Evolutionary conservation across 2,329 filamentous ascomycete species (phyloP), one percentile per base, ranked within the genome.

Genomic region (Penicillium sp.): DNA sequence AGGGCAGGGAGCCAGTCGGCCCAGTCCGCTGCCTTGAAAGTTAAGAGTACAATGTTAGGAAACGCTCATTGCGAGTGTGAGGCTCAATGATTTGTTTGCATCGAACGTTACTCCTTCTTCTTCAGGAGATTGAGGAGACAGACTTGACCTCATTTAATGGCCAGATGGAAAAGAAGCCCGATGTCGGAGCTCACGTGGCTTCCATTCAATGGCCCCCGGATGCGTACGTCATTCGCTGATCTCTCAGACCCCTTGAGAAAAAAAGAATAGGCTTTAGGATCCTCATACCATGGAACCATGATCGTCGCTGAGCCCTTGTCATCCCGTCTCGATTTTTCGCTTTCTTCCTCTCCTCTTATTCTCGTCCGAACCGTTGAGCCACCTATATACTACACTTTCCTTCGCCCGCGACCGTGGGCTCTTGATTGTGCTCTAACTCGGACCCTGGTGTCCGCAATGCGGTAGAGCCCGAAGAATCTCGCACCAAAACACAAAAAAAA

Each of bases 201-300:
- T 31, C 18, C 12, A 13, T 22, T 5, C 19, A 22, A 22, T 22
- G n/a, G n/a, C n/a, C n/a, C n/a, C 19, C 19, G 5, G n/a, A n/a
- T n/a, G n/a, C n/a, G 19, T 18, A 53, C 56, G 56, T 56, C 51
- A 56, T 49, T 49, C 5, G 47, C 39, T 39, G 41, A 18, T 39
- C 38, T 35, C 34, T 49, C 30, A 27, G 41, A 10, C 49, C 57
- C 56, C 49, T 46, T 51, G 4, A 8, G 41, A 40, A 40, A 33
- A 29, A 25, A 22, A 37, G 43, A 39, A 44, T 47, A 44, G 40
- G 39, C 44, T 36, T 51, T 52, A 22, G 50, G 38, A 41, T 35
- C 52, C 53, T 39, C 18, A 39, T 46, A 46, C 57, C 55, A 57
- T 55, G 57, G 58, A 59, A 58, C 53, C 51, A 51, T 53, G 46